Conservation (phyloP, 495 filamentous ascomycete species). For the Trichoderma orchidacearum region DNA sequence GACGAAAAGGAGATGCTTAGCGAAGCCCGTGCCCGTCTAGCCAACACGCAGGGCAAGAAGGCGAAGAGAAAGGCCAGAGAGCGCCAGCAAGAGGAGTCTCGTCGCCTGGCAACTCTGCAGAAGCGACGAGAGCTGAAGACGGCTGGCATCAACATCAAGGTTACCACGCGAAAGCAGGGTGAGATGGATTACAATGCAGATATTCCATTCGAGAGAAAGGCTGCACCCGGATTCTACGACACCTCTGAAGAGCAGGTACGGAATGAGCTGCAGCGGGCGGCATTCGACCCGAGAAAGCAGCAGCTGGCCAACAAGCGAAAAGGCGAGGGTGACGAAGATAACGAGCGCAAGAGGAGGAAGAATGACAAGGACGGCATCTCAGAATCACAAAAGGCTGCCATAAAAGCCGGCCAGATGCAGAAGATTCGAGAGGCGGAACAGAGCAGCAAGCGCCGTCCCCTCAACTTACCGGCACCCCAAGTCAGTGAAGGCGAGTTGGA, state of each 20-base stretch:
- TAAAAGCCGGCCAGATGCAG: constrained; percentile 90
- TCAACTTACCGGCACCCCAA: constrained; percentile 77
- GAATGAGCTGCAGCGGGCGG: constrained; percentile 79
- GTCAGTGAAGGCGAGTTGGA: constrained; percentile 87
- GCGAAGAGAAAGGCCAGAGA: constrained; percentile 96
- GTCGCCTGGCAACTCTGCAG: constrained; percentile 77
- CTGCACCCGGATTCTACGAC: constrained; percentile 86
- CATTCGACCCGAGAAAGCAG: constrained; percentile 89
- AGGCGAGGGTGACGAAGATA: constrained; percentile 72
- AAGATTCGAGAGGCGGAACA: constrained; percentile 93
- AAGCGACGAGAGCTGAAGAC: constrained; percentile 95
- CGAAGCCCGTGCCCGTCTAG: constrained; percentile 87
- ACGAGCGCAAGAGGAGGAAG: constrained; percentile 74
- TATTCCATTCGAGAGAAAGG: constrained; percentile 90
- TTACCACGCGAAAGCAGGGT: constrained; percentile 80
- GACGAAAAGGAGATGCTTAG: constrained; percentile 99
- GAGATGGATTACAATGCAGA: constrained; percentile 99
- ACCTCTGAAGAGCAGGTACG: constrained; percentile 63
- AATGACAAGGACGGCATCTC: constrained; percentile 66
- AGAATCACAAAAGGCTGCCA: constrained; percentile 70
- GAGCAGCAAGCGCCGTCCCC: constrained; percentile 72
- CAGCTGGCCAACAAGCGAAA: constrained; percentile 94
- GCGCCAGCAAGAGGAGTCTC: constrained; percentile 86
- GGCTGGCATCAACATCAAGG: constrained; percentile 96
- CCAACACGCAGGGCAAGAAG: constrained; percentile 98